These are phyloP conservation scores for Carnegiea gigantea DNA, from an alignment of 179 eudicot species.

Conservation along the genomic window DNA sequence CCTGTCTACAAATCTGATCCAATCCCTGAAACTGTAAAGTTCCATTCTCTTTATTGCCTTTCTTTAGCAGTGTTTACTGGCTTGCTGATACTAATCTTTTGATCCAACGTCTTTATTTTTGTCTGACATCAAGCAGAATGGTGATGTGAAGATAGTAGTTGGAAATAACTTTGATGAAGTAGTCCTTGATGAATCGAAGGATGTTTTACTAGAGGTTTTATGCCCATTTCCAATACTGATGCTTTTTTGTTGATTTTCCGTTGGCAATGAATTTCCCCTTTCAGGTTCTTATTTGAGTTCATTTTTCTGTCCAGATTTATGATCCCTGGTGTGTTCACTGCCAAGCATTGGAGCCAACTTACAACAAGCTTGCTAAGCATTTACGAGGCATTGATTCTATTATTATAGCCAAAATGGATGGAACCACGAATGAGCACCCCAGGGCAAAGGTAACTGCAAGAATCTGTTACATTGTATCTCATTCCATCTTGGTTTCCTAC, in stretches of 20 bases:
- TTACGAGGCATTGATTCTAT: constrained; percentile 61
- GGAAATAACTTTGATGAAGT: constrained; percentile 73
- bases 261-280: neutral
- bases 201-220: constrained; percentile 82
- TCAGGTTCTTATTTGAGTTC: constrained; percentile 9
- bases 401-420: constrained; percentile 79
- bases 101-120: neutral
- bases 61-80: neutral
- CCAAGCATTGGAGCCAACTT: constrained; percentile 64
- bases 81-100: neutral
- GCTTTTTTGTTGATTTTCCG: neutral
- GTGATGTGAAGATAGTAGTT: constrained; percentile 71
- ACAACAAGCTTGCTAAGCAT: constrained; percentile 71
- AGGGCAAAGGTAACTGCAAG: constrained; percentile 48
- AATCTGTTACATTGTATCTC: neutral
- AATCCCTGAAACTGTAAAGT: constrained; percentile 55
- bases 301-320: constrained; percentile 40
- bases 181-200: constrained; percentile 71
- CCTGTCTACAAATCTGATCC: constrained; percentile 79
- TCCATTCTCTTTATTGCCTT: neutral
- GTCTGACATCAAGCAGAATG: constrained; percentile 43
- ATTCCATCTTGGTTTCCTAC: neutral
- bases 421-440: constrained; percentile 84
- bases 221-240: neutral
- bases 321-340: constrained; percentile 86